Evolutionary conservation across 2,329 filamentous ascomycete species (phyloP), one percentile per base, ranked within the genome.

Genomic region (Passalora sequoiae): DNA sequence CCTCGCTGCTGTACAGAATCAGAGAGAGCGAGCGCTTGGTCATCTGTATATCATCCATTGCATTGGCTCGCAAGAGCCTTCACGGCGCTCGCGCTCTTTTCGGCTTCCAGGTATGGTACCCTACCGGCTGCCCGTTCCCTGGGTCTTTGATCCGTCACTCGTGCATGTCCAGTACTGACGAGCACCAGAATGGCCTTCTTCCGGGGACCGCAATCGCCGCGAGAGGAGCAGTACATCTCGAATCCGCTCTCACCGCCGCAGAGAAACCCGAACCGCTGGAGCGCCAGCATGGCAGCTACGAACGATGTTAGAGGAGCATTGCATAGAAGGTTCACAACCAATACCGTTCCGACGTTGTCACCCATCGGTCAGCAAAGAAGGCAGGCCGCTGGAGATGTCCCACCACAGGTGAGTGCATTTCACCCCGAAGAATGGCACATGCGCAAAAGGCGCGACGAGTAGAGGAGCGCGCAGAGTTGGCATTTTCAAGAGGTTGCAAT

Each of bases 251-350:
- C 68, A 20, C 61, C 78, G 80, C 56, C 59, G 30, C 53, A 53
- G 48, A 46, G 62, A 15, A 63, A 61, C 43, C 58, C 57, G 38
- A 63, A 63, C 44, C 43, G 60, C 38, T 55, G 60, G 45, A 59
- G 57, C 38, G 58, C 54, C 16, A 54, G 56, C 36, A 60, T 60
- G 53, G 50, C 48, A 7, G 53, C 74, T 81, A 65, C 73, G 71
- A 52, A 80, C 66, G 87, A 94, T 62, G 77, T 78, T 54, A 82
- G 89, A 67, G 79, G 80, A 51, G 82, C 81, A 58, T 75, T 97
- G 64, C 87, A 89, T 68, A 83, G 91, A 61, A 84, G 91, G 63
- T 97, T 97, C 70, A 97, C 91, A 52, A 92, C 89, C 45, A 94
- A 73, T 59, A 95, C 70, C 82, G 86, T 69, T 76, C 87, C 68